A percentile compares a stretch with the other conserved stretches of the same genome.
These are phyloP conservation scores for Tetrahymena malaccensis DNA, from an alignment of 73 alveolate genomes.

Conservation along the genomic window DNA sequence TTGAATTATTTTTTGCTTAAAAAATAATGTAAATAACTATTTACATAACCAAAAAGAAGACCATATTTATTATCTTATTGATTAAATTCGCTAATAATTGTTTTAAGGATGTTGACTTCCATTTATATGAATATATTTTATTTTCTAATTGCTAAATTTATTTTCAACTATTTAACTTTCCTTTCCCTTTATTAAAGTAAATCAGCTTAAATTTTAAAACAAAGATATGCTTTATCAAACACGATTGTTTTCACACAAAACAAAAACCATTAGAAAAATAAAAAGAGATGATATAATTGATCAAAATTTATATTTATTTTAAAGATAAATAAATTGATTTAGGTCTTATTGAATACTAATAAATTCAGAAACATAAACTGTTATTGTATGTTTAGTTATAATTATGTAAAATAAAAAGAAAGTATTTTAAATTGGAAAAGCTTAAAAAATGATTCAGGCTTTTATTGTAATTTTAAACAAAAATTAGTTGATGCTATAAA, in stretches of 20 bases:
- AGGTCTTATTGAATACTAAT: no score
- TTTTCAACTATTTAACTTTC: neutral
- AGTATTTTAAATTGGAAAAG: no score
- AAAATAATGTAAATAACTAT: neutral
- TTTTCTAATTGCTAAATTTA: neutral
- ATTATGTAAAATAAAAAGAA: neutral
- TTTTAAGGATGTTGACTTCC: neutral
- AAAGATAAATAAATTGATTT: no score
- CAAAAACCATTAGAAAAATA: neutral
- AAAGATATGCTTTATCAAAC: neutral
- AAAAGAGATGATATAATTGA: neutral
- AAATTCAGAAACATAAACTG: neutral
- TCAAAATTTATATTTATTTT: no score
- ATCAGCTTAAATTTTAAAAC: neutral
- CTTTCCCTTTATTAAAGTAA: neutral
- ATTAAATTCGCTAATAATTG: neutral
- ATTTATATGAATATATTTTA: neutral
- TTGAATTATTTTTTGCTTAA: neutral
- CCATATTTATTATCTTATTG: neutral
- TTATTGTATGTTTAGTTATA: neutral
- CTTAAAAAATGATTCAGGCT: neutral
- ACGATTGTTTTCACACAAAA: neutral
- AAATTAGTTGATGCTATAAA: neutral
- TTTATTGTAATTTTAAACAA: no score
- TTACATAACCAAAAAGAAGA: neutral